Base-by-base conservation (phyloP, 1,139 yeast genomes). In the Geotrichum fermentans region DNA sequence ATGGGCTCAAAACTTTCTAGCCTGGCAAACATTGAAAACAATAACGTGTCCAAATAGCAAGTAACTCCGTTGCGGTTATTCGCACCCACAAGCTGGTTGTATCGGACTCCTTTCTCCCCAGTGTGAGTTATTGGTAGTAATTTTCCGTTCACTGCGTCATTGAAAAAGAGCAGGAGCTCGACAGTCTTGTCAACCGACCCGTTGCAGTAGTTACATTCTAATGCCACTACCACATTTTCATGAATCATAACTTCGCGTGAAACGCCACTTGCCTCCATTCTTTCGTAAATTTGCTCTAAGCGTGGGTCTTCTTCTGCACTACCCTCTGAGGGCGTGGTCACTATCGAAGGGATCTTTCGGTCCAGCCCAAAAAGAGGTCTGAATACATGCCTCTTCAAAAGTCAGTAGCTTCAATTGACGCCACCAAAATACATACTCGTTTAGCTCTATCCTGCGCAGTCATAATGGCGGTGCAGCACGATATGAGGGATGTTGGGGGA, bases 11-110 rank as follows among this genome's bases (percentile, higher is more conserved):
- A 82, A 56, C 78, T 74, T 59, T 80, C 84, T 54, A 81, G 66
- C 42, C 82, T 77, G 43, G 85, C 82, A 67, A 83, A 85, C 85
- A 85, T 78, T 37, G 88, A 77, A 58, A 83, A 81, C 28, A 85
- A 61, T 44, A 85, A 67, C 1, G 89, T 75, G 61, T 85, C 92
- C 58, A 84, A 65, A 61, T 85, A 85, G 63, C 95, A 85, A 72
- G 84, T 78, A 26, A 85, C 86, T 52, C 80, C 81, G 47, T 75
- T 77, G 76, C 83, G 78, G 62, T 85, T 85, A 57, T 82, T 88
- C 40, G 89, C 84, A 0, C 94, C 94, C n/a, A 62, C 59, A 29
- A 74, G 58, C 13, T 58, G 60, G 40, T 55, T 46, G 51, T 60
- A 61, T 7, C 7, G n/a, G 22, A 16, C 21, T 4, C 47, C 49